Conservation (phyloP, 176 grass and related monocot species). For the Hordeum vulgare region DNA sequence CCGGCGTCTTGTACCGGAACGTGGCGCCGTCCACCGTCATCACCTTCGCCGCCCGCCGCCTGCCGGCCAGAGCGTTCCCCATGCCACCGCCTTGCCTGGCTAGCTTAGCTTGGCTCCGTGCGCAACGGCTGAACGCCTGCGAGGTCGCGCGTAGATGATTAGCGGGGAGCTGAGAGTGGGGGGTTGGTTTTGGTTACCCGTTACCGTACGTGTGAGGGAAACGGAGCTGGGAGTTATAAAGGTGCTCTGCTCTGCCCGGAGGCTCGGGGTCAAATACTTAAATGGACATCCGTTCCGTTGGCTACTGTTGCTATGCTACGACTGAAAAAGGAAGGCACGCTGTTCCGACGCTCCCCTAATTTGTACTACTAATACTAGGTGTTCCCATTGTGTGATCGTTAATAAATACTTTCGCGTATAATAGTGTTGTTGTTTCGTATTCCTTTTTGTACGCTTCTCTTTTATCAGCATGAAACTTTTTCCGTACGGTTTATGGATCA, state of each 20-base stretch:
- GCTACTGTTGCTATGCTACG: too few relatives aligned
- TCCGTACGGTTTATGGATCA: not conserved
- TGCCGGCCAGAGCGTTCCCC: slow-evolving; percentile 69
- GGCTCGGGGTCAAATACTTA: not conserved
- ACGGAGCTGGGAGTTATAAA: slow-evolving; percentile 23
- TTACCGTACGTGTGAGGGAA: slow-evolving; percentile 15
- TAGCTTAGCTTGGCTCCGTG: not conserved
- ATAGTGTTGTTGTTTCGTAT: too few relatives aligned
- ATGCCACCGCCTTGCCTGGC: not conserved
- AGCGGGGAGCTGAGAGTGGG: not conserved
- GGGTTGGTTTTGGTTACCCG: not conserved
- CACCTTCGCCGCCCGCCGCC: slow-evolving; percentile 69
- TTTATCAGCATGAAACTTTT: not conserved
- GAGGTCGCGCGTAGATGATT: not conserved
- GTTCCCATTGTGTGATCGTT: not conserved
- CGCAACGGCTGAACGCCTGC: not conserved
- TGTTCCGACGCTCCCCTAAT: not conserved
- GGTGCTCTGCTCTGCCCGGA: not conserved
- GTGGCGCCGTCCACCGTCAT: slow-evolving; percentile 97
- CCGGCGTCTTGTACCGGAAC: slow-evolving; percentile 51
- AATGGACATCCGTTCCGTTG: not conserved
- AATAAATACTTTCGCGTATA: too few relatives aligned
- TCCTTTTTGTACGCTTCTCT: not conserved
- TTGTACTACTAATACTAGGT: too few relatives aligned
- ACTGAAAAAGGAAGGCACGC: not conserved